Evolutionary conservation across 805 yeast species (phyloP).

Genomic region (Saccharomycodes ludwigii): DNA sequence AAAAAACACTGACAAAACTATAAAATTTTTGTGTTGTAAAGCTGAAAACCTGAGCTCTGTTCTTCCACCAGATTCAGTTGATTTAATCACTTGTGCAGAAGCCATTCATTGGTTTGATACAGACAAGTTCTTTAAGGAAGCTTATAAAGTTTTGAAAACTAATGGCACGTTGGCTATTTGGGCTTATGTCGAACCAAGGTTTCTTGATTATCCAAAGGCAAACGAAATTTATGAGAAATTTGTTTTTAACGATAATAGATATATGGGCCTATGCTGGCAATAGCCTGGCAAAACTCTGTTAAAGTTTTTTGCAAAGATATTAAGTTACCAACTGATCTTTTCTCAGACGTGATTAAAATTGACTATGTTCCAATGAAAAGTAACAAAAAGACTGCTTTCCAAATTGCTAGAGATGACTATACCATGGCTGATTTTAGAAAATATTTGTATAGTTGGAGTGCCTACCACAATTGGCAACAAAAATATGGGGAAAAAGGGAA

Average conservation of each 20-base stretch:
- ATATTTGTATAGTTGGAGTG: conserved; percentile 55
- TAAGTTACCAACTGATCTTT: conserved; percentile 31
- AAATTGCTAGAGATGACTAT: conserved; percentile 29
- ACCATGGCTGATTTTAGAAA: conserved; percentile 34
- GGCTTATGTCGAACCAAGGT: conserved; percentile 61
- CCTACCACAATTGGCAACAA: conserved; percentile 46
- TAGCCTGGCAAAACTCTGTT: conserved; percentile 51
- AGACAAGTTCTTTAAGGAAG: conserved; percentile 35
- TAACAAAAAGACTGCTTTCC: conserved; percentile 17
- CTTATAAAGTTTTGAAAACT: conserved; percentile 35
- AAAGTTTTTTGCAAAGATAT: conserved; percentile 31
- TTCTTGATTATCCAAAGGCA: conserved; percentile 40
- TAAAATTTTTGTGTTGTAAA: too few relatives aligned
- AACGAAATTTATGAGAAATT: conserved; percentile 43
- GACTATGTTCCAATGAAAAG: conserved; percentile 21
- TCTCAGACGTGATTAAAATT: conserved; percentile 27
- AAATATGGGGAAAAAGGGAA: conserved; percentile 26
- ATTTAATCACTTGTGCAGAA: conserved; percentile 56
- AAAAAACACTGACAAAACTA: too few relatives aligned
- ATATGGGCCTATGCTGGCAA: conserved; percentile 58
- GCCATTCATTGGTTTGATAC: conserved; percentile 68
- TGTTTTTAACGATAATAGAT: conserved; percentile 33
- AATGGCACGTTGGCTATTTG: conserved; percentile 60
- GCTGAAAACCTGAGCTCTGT: too few relatives aligned
- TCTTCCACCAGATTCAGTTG: conserved; percentile 32